Conservation (phyloP, 208 protist species). For the Crithidia sp. region DNA sequence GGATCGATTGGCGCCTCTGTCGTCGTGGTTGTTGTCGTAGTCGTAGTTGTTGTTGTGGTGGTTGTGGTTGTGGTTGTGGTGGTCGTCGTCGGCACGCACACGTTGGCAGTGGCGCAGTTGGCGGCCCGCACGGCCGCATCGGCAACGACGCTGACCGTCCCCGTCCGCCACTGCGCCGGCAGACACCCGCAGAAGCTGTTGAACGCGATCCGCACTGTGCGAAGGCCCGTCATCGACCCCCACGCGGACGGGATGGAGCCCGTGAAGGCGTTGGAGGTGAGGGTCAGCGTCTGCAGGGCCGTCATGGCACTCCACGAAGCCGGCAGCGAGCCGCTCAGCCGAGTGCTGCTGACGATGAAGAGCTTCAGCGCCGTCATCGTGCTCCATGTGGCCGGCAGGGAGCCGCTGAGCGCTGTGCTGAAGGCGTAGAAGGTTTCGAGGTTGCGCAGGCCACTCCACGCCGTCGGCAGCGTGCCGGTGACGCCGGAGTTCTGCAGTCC, state of each 20-base stretch:
- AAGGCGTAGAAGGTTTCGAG: slow-evolving; percentile 18
- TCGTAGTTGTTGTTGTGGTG: slow-evolving; percentile 19
- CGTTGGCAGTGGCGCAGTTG: slow-evolving; percentile 19
- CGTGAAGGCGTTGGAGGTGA: slow-evolving; percentile 10
- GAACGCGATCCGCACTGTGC: slow-evolving; percentile 3
- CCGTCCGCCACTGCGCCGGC: slow-evolving; percentile 8
- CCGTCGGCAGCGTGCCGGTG: slow-evolving; percentile 7
- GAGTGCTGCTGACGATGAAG: slow-evolving; percentile 42
- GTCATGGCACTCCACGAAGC: slow-evolving; percentile 28
- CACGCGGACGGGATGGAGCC: slow-evolving; percentile 17
- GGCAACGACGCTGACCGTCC: slow-evolving; percentile 3
- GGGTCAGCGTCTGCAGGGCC: slow-evolving; percentile 9
- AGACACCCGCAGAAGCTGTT: slow-evolving; percentile 18
- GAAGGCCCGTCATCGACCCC: slow-evolving; percentile 5
- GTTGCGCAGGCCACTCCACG: slow-evolving; percentile 5
- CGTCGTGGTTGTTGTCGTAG: slow-evolving; percentile 22
- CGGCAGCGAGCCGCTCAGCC: slow-evolving; percentile 27
- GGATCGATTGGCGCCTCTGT: not conserved
- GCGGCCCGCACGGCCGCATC: slow-evolving; percentile 2
- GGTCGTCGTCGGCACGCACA: not conserved
- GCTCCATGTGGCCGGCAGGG: slow-evolving; percentile 42
- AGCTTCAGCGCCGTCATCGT: slow-evolving; percentile 34
- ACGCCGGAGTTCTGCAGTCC: slow-evolving; percentile 14
- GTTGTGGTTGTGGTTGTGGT: slow-evolving; percentile 8
- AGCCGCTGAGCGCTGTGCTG: slow-evolving; percentile 15